These are phyloP conservation scores for Nemophila menziesii DNA, from an alignment of 257 asterid genomes.

Conservation along the genomic window DNA sequence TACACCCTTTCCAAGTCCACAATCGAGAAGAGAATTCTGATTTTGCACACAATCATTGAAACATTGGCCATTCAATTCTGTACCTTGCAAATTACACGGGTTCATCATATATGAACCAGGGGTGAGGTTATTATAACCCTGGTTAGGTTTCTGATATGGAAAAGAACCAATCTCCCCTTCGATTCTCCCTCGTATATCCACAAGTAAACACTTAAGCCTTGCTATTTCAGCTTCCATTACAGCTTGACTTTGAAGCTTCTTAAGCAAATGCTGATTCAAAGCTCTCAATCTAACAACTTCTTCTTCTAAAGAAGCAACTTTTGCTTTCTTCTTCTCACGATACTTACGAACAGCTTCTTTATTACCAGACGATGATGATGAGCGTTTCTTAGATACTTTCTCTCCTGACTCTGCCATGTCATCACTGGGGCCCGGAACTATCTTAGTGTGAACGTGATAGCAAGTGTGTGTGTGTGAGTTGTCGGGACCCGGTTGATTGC, in stretches of 20 bases:
- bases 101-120: slow-evolving; percentile 59
- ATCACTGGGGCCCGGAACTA: slow-evolving; percentile 54
- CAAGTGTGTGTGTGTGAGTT: slow-evolving; percentile 69
- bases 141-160: slow-evolving; percentile 77
- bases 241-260: slow-evolving; percentile 83
- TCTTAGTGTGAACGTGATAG: slow-evolving; percentile 89
- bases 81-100: slow-evolving; percentile 56
- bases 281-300: slow-evolving; percentile 70
- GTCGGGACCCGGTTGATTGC: slow-evolving; percentile 91
- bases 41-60: slow-evolving; percentile 15
- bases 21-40: slow-evolving; percentile 13
- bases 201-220: slow-evolving; percentile 89
- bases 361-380: slow-evolving; percentile 73
- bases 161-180: slow-evolving; percentile 97
- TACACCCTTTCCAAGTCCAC: slow-evolving; percentile 9
- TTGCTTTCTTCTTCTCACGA: slow-evolving; percentile 89
- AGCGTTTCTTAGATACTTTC: slow-evolving; percentile 56
- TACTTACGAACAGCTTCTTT: slow-evolving; percentile 98
- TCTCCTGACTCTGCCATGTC: slow-evolving; percentile 89
- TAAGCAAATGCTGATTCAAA: slow-evolving; percentile 75
- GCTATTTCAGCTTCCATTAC: slow-evolving; percentile 86
- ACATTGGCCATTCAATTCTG: slow-evolving; percentile 33
- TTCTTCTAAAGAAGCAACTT: slow-evolving; percentile 79
- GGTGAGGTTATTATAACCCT: slow-evolving; percentile 30
- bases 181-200: slow-evolving; percentile 86